Evolutionary conservation across 495 filamentous ascomycete species (phyloP).

Genomic region (Penicillium salamii): DNA sequence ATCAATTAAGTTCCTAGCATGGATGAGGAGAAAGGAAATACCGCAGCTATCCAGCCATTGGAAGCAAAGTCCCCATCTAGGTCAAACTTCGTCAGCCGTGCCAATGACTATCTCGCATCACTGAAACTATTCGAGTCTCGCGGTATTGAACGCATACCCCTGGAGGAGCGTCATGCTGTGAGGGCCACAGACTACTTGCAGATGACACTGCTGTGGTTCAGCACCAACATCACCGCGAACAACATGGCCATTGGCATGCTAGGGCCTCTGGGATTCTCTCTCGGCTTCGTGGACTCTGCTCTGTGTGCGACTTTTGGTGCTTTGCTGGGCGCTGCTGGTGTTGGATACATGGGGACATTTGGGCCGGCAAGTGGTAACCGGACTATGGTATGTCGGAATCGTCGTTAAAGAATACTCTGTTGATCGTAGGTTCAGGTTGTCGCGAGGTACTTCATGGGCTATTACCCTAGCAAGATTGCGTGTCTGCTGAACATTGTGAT

Average conservation of each 20-base stretch:
- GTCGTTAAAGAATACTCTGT: neutral
- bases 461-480: constrained; percentile 64
- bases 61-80: neutral
- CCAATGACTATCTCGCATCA: constrained; percentile 33
- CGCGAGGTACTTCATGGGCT: constrained; percentile 67
- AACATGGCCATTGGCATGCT: constrained; percentile 62
- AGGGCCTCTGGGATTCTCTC: constrained; percentile 55
- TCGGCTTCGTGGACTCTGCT: constrained; percentile 59
- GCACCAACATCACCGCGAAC: constrained; percentile 61
- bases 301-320: constrained; percentile 57
- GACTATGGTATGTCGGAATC: constrained; percentile 49
- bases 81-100: constrained; percentile 15
- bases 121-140: constrained; percentile 57
- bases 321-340: constrained; percentile 50
- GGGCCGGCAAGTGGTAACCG: constrained; percentile 63
- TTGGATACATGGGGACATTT: constrained; percentile 62
- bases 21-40: neutral
- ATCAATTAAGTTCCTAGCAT: too few species aligned
- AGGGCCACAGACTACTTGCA: constrained; percentile 41
- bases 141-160: constrained; percentile 61
- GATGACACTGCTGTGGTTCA: constrained; percentile 61
- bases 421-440: constrained; percentile 44
- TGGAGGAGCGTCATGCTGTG: constrained; percentile 39
- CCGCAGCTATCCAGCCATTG: neutral
- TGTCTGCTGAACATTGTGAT: constrained; percentile 64